These are phyloP conservation scores for Metschnikowia continentalis DNA, from an alignment of 805 yeast genomes.

Conservation along the genomic window DNA sequence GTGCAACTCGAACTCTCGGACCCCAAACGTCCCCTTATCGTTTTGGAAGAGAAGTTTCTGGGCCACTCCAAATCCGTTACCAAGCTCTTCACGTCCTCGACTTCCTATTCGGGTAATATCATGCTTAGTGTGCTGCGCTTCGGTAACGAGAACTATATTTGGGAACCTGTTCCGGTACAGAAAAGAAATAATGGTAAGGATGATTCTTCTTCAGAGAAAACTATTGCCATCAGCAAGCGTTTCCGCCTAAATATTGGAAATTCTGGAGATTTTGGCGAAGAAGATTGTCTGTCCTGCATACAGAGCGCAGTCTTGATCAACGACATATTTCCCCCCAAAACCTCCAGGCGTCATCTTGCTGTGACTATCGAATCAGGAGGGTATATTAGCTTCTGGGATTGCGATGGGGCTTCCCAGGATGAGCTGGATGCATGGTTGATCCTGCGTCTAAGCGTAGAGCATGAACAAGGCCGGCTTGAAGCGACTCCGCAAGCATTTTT, in stretches of 20 bases:
- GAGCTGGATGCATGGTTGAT: conserved; percentile 29
- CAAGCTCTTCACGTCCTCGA: conserved; percentile 57
- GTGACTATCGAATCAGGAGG: conserved; percentile 30
- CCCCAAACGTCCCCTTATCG: conserved; percentile 6
- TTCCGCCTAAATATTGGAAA: conserved; percentile 23
- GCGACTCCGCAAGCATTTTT: conserved; percentile 24
- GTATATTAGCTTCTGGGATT: conserved; percentile 57
- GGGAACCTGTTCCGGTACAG: conserved; percentile 36
- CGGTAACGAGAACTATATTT: conserved; percentile 35
- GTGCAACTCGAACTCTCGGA: conserved; percentile 18
- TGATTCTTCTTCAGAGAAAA: neutral
- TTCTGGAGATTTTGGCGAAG: neutral
- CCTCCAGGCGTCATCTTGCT: conserved; percentile 29
- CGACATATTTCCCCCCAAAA: conserved; percentile 19
- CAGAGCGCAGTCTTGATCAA: conserved; percentile 31
- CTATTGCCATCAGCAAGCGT: conserved; percentile 31
- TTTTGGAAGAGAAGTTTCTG: conserved; percentile 51
- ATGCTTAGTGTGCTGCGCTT: conserved; percentile 38
- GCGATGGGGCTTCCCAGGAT: conserved; percentile 34
- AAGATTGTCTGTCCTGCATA: conserved; percentile 17
- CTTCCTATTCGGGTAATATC: conserved; percentile 24
- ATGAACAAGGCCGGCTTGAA: conserved; percentile 5
- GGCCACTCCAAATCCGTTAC: conserved; percentile 85
- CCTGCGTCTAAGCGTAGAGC: conserved; percentile 10
- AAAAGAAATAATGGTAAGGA: neutral